Base-by-base conservation (phyloP, 192 early-diverging fungal species). In the Glomus cerebriforme region DNA sequence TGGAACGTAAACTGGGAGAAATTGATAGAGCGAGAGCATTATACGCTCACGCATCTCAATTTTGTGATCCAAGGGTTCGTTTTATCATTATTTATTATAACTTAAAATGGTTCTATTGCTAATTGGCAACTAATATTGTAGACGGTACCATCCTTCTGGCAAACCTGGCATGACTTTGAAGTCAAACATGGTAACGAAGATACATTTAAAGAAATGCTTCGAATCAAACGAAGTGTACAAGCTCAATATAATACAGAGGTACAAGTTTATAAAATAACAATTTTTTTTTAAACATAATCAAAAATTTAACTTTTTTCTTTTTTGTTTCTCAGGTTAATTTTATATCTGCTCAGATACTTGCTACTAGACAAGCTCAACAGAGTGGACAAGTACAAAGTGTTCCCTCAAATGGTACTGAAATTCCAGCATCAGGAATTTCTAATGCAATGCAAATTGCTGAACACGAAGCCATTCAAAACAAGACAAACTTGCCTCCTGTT, bases 111-210 rank as follows among this genome's bases (percentile, higher is more conserved):
- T 1, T 75, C 4, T 3, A 9, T 8, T 59, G 17, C 19, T 66
- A 66, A 32, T 60, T 60, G 19, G 24, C n/a, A 60, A 60, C 12
- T 43, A 12, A 13, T 12, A 37, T 43, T 10, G 12, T 43, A 86
- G 84, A 81, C 81, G 19, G 87, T 91, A 27, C 86, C 89, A 32
- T 85, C 88, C 32, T 94, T 93, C 76, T 98, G 98, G 98, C 85
- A 92, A 71, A 82, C 80, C 35, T 99, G 98, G 98, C 94, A 96
- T 76, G 93, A 95, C 71, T 99, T 98, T 82, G 98, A 99, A 88
- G 96, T 98, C 17, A 91, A 93, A 76, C 93, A 97, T 79, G 98
- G 98, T 39, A 98, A 96, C 82, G 97, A 99, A 82, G 96, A 98
- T 63, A 96, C 97, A 4, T 98, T 97, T 86, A 97, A 95, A 85